Conservation (phyloP, 352 stramenopile genomes). For the Peronospora destructor region DNA sequence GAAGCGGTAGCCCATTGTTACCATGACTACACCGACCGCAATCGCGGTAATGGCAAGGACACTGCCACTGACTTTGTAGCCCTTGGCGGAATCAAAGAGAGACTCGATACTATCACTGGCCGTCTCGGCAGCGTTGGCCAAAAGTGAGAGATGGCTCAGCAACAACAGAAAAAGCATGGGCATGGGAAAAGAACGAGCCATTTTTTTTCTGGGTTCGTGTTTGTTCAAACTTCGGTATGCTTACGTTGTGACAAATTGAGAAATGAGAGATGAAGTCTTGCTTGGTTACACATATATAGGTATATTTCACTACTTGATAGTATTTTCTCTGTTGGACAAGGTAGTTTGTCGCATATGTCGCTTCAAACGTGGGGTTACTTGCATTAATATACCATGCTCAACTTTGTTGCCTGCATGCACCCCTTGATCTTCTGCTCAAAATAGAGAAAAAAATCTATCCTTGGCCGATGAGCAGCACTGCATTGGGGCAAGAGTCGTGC, state of each 20-base stretch:
- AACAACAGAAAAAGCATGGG: conserved; percentile 23
- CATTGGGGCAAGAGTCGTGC: no score
- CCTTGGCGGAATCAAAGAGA: conserved; percentile 35
- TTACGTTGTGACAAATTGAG: conserved; percentile 17
- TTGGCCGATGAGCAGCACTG: no score
- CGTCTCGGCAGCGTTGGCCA: conserved; percentile 14
- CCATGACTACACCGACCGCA: conserved; percentile 23
- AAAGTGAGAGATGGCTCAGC: conserved; percentile 13
- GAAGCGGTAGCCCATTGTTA: conserved; percentile 51
- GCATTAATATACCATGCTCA: no score
- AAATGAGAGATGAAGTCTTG: conserved; percentile 18
- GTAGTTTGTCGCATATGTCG: no score
- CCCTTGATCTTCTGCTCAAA: no score
- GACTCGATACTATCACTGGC: conserved; percentile 37
- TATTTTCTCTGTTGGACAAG: no score
- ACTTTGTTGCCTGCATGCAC: no score
- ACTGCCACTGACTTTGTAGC: conserved; percentile 31
- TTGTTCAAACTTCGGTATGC: neutral
- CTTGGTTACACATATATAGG: conserved; percentile 1
- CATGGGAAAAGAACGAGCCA: conserved; percentile 17
- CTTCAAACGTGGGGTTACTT: no score
- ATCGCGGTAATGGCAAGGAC: conserved; percentile 36
- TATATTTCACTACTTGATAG: conserved; percentile 14
- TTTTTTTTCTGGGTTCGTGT: conserved; percentile 3
- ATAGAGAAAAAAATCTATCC: no score